Evolutionary conservation across 2,329 filamentous ascomycete species (phyloP).

Genomic region (Orbilia ellipsospora): DNA sequence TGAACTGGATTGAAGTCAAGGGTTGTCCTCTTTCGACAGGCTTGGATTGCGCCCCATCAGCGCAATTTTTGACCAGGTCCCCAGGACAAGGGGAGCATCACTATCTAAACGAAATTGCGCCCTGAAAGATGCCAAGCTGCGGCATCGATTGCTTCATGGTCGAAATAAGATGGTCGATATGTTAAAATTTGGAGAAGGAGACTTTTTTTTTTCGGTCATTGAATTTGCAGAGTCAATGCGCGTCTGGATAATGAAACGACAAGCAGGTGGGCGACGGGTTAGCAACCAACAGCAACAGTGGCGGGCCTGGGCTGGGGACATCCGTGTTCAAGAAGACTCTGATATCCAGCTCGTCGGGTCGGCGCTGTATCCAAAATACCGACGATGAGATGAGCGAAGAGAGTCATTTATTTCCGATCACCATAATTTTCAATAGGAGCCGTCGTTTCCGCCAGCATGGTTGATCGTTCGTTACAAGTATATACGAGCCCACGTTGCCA

Average conservation of each 20-base stretch:
- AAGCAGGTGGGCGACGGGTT: no score
- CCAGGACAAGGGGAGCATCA: conserved; percentile 7
- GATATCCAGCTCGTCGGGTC: conserved; percentile 43
- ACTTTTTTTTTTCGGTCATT: neutral
- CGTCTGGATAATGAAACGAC: neutral
- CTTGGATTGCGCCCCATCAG: conserved; percentile 46
- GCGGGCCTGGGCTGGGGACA: neutral
- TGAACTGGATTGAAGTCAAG: conserved; percentile 7
- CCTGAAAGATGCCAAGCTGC: conserved; percentile 46
- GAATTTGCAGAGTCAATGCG: conserved; percentile 8
- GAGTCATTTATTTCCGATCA: conserved; percentile 16
- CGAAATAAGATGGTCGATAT: conserved; percentile 27
- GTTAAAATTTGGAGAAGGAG: conserved; percentile 15
- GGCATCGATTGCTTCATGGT: conserved; percentile 38
- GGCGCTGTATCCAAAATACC: conserved; percentile 24
- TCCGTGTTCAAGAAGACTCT: conserved; percentile 41
- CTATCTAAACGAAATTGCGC: conserved; percentile 51
- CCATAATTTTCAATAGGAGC: conserved; percentile 15
- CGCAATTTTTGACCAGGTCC: conserved; percentile 44
- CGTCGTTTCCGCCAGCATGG: conserved; percentile 46
- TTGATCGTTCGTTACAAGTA: conserved; percentile 35
- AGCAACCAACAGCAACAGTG: no score
- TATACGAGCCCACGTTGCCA: conserved; percentile 14
- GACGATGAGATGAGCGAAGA: conserved; percentile 35
- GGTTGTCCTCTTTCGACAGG: conserved; percentile 13